Evolutionary conservation across 176 grass and related monocot genomes (phyloP), one percentile per base, ranked within the genome.

Genomic region (Carex pumila): DNA sequence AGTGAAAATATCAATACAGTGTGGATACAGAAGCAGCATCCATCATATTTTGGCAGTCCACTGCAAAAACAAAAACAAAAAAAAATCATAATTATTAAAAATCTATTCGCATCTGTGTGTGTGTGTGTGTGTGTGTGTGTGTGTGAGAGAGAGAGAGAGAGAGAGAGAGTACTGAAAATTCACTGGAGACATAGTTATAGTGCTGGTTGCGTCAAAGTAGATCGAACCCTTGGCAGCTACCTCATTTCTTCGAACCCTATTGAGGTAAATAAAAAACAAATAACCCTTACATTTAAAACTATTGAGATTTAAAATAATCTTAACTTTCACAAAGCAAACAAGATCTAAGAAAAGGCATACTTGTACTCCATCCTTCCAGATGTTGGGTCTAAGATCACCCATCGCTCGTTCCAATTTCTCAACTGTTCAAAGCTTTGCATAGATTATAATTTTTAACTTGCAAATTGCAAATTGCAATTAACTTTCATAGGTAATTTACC

Each of bases 311-410:
- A 55, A 87, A 83, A 88, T 1, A 68, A 17, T 34, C 6, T 79
- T 52, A 55, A 18, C 34, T 79, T 67, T 39, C 62, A 47, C 15
- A 83, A 32, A 60, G 52, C 13, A 69, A 59, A 59, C 55, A 47
- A 12, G 31, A 43, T 32, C 81, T 41, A 79, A 52, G 85, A 52
- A 56, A 58, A 30, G 79, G 21, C 66, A 25, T 95, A 99, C 97
- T 99, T 99, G 90, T 99, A 99, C 93, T 99, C 97, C 97, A 99
- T 96, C 85, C 94, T 99, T 65, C 97, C 97, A 56, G 90, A 93
- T 3, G 93, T 96, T 1, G 97, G 97, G 54, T 99, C 97, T 79
- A 99, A 86, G 71, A 99, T 96, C 80, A 96, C 71, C 97, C 97
- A 99, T 76, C 97, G 79, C 65, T 95, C 93, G 11, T 99, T 99